Conservation (phyloP, 1,139 yeast species). For the Geotrichum reessii region DNA sequence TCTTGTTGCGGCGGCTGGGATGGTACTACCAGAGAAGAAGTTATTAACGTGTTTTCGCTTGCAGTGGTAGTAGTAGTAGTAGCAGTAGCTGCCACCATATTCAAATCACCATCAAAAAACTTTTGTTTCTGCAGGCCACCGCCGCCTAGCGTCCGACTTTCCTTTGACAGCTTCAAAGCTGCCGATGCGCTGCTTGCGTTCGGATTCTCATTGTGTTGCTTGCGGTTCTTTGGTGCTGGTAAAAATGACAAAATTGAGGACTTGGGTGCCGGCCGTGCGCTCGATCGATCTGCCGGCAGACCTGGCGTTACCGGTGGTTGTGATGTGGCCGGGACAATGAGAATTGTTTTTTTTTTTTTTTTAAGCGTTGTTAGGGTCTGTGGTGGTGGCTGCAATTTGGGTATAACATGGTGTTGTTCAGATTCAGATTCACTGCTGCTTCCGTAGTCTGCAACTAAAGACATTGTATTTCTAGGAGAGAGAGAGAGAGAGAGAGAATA, state of each 20-base stretch:
- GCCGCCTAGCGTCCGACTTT: slow-evolving; percentile 25
- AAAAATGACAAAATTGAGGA: slow-evolving; percentile 19
- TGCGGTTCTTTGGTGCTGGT: slow-evolving; percentile 20
- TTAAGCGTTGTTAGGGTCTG: not conserved
- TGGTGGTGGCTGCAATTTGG: not conserved
- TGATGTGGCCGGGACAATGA: slow-evolving; percentile 9
- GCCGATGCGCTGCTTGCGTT: not conserved
- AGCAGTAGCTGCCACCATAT: too few species aligned
- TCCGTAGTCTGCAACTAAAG: slow-evolving; percentile 24
- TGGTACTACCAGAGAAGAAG: not conserved
- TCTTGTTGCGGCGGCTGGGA: slow-evolving; percentile 7
- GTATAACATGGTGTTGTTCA: not conserved
- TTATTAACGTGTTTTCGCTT: too few species aligned
- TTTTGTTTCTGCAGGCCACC: slow-evolving; percentile 23
- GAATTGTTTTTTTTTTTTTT: slow-evolving; percentile 15
- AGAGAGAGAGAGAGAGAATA: too few species aligned
- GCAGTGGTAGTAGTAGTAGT: too few species aligned
- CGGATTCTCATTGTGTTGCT: slow-evolving; percentile 15
- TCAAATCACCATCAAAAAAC: slow-evolving; percentile 28
- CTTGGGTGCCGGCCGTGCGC: slow-evolving; percentile 1
- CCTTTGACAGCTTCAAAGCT: slow-evolving; percentile 14
- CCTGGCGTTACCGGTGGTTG: not conserved
- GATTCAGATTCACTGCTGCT: slow-evolving; percentile 20
- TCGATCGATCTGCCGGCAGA: not conserved
- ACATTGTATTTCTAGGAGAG: slow-evolving; percentile 12